Percentiles rank a stretch among this genome's conserved stretches.
These are phyloP conservation scores for Echites panduratus DNA, from an alignment of 257 asterid species.

Conservation along the genomic window DNA sequence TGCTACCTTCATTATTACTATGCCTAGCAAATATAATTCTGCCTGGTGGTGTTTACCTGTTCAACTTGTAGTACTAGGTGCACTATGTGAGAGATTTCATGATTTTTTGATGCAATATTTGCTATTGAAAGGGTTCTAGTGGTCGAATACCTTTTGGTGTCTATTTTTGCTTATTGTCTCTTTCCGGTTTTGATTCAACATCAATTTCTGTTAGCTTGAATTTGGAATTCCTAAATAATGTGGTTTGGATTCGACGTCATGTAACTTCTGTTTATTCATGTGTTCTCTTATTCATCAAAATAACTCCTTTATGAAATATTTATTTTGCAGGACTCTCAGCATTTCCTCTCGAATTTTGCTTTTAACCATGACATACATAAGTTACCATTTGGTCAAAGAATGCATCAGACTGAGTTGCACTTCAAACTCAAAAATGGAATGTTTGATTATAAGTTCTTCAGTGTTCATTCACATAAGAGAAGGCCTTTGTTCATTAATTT, in stretches of 20 bases:
- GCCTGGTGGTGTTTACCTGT: neutral
- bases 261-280: neutral
- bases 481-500: constrained; percentile 34
- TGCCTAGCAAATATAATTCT: neutral
- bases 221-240: neutral
- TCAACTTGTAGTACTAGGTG: neutral
- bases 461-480: constrained; percentile 25
- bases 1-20: neutral
- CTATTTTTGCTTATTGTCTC: neutral
- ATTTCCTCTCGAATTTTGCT: constrained; percentile 32
- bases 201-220: neutral
- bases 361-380: constrained; percentile 35
- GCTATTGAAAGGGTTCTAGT: neutral
- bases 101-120: neutral
- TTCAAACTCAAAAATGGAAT: constrained; percentile 36
- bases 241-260: neutral
- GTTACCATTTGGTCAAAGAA: constrained; percentile 27
- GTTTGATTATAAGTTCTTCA: constrained; percentile 28
- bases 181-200: neutral
- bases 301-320: neutral
- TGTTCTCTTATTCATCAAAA: constrained; percentile 1
- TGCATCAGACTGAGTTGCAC: constrained; percentile 34
- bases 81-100: neutral
- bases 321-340: constrained; percentile 44
- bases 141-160: neutral